Evolutionary conservation across 2,329 filamentous ascomycete genomes (phyloP).

Genomic region (Tolypocladium sp.): DNA sequence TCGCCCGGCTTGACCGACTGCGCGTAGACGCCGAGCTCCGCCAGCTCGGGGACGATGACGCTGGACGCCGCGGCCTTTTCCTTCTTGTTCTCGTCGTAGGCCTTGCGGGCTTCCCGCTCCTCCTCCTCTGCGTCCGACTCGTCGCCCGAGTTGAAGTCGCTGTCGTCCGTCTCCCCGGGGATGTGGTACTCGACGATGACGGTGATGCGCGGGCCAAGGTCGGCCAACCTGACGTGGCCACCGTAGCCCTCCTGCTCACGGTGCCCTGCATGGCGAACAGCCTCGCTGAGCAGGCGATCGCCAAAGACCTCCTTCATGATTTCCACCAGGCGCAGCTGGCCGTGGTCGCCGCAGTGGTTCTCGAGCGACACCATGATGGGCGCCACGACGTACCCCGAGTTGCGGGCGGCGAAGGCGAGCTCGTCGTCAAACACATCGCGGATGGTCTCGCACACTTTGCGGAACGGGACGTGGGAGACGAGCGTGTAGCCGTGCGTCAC

Average conservation of each 20-base stretch:
- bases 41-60: slow-evolving; percentile 55
- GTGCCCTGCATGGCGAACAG: slow-evolving; percentile 46
- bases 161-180: slow-evolving; percentile 36
- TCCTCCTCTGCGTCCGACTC: slow-evolving; percentile 31
- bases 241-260: slow-evolving; percentile 40
- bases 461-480: slow-evolving; percentile 56
- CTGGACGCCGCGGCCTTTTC: slow-evolving; percentile 34
- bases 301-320: slow-evolving; percentile 59
- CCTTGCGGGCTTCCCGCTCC: slow-evolving; percentile 34
- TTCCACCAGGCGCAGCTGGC: slow-evolving; percentile 50
- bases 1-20: slow-evolving; percentile 60
- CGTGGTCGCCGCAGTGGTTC: slow-evolving; percentile 53
- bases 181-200: slow-evolving; percentile 62
- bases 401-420: slow-evolving; percentile 26
- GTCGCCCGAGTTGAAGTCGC: slow-evolving; percentile 24
- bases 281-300: slow-evolving; percentile 47
- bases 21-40: slow-evolving; percentile 57
- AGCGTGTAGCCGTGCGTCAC: slow-evolving; percentile 63
- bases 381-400: slow-evolving; percentile 32
- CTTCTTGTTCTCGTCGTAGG: slow-evolving; percentile 46
- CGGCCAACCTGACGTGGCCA: slow-evolving; percentile 46
- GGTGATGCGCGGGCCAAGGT: slow-evolving; percentile 53
- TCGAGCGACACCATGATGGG: slow-evolving; percentile 58
- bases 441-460: slow-evolving; percentile 56
- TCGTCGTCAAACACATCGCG: slow-evolving; percentile 53